Evolutionary conservation across 2,329 filamentous ascomycete genomes (phyloP).

Genomic region (Nemania sp.): DNA sequence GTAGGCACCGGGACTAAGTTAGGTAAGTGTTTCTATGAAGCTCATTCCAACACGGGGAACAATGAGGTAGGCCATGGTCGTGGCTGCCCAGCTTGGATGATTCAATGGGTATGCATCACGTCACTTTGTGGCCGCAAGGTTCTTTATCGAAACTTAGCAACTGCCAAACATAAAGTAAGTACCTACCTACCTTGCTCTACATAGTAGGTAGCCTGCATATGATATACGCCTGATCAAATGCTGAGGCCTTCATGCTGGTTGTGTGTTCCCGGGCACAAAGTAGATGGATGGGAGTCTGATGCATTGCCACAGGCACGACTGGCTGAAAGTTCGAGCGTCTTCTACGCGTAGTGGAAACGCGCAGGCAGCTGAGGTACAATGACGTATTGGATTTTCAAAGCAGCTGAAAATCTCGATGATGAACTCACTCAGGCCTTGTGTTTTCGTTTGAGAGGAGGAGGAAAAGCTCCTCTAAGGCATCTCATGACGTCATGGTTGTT

Average conservation of each 20-base stretch:
- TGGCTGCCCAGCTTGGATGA: background rate
- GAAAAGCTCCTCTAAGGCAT: constrained; percentile 31
- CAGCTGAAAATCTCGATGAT: constrained; percentile 19
- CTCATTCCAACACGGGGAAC: too few species aligned
- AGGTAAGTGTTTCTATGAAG: too few species aligned
- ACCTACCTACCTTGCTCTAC: background rate
- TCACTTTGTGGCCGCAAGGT: background rate
- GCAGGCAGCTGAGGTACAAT: background rate
- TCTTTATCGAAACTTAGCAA: background rate
- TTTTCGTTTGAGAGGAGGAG: constrained; percentile 27
- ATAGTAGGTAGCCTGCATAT: constrained; percentile 3
- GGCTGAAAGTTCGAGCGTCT: background rate
- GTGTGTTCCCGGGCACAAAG: too few species aligned
- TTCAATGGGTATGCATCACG: background rate
- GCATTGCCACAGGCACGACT: background rate
- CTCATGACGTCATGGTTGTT: constrained; percentile 37
- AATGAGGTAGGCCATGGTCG: too few species aligned
- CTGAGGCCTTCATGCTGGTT: too few species aligned
- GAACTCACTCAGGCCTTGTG: background rate
- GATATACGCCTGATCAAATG: too few species aligned
- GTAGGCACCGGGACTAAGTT: too few species aligned
- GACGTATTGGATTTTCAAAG: background rate
- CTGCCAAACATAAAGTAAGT: too few species aligned
- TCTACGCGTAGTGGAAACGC: too few species aligned
- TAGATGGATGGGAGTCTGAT: too few species aligned